Percentiles rank a stretch among this genome's conserved stretches.
Conservation (phyloP, 2,329 filamentous ascomycete species). For the Talaromyces amestolkiae region DNA sequence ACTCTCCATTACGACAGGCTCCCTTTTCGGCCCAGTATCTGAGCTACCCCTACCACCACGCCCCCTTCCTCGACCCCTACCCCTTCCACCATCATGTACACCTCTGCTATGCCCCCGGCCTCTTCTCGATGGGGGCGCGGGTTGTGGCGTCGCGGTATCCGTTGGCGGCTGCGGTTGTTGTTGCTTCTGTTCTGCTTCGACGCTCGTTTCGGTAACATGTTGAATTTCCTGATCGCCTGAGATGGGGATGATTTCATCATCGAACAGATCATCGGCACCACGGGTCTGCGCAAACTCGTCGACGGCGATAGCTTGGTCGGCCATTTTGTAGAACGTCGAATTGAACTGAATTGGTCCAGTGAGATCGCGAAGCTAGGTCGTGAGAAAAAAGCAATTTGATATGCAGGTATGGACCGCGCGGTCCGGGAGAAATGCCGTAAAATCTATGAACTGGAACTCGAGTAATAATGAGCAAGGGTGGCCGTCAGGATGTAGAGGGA, state of each 20-base stretch:
- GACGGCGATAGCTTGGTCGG: slow-evolving; percentile 27
- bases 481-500: background rate
- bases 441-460: background rate
- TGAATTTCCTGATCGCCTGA: slow-evolving; percentile 31
- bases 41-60: background rate
- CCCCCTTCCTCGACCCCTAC: slow-evolving; percentile 9
- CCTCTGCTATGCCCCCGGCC: slow-evolving; percentile 18
- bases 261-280: slow-evolving; percentile 51
- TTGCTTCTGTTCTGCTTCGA: slow-evolving; percentile 19
- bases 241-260: slow-evolving; percentile 51
- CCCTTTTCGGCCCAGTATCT: slow-evolving; percentile 14
- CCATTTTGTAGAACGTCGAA: slow-evolving; percentile 13
- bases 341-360: background rate
- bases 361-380: background rate
- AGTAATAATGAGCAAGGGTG: background rate
- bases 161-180: slow-evolving; percentile 15
- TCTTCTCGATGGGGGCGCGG: slow-evolving; percentile 21
- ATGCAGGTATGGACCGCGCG: background rate
- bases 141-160: slow-evolving; percentile 23
- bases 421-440: background rate
- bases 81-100: slow-evolving; percentile 13
- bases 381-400: background rate
- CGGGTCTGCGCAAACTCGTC: slow-evolving; percentile 52
- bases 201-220: slow-evolving; percentile 21
- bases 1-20: slow-evolving; percentile 13